Base-by-base conservation (phyloP, 495 filamentous ascomycete genomes). In the Penicillium roqueforti region DNA sequence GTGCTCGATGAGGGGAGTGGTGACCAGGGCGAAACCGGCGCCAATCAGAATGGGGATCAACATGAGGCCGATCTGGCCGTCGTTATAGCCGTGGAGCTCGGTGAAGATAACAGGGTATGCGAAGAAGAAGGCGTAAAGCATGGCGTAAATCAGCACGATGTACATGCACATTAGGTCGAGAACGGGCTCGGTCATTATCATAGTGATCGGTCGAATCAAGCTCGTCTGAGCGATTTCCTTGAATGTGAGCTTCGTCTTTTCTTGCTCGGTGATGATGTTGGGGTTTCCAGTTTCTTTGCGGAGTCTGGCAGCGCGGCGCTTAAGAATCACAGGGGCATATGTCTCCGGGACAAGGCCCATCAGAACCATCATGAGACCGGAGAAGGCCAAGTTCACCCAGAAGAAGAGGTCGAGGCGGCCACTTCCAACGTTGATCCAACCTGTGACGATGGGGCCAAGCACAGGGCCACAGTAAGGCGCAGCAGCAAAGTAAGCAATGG, bases 81-180 rank as follows among this genome's bases (percentile, higher is more conserved):
- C 63, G 41, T 68, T 72, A 54, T 62, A 70, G 51, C 67, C 63
- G 64, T 89, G 88, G 1, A 78, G 67, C 20, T 68, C 55, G 2
- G 72, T 63, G 61, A 82, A 90, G 28, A 89, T 79, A 18, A 67
- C 58, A 1, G 84, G 80, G 67, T 88, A 83, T n/a, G 86, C 87
- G 20, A 84, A 85, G 73, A 89, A 87, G 48, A 91, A 79, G 14
- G 90, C 76, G 66, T 91, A 92, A 0, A 89, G 70, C 43, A 87
- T 81, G 1, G 85, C 78, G 64, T 88, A 89, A 19, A 81, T 75
- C 39, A 88, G 76, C 11, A 85, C 79, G 59, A 88, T 79, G 67
- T 90, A 90, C 25, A 87, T 58, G 32, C 79, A 82, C 49, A 85
- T 78, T 4, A 83, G 64, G 45, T 82, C 72, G 26, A 81, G 76